Evolutionary conservation across 2,329 filamentous ascomycete genomes (phyloP).

Genomic region (Aquanectria penicillioides): DNA sequence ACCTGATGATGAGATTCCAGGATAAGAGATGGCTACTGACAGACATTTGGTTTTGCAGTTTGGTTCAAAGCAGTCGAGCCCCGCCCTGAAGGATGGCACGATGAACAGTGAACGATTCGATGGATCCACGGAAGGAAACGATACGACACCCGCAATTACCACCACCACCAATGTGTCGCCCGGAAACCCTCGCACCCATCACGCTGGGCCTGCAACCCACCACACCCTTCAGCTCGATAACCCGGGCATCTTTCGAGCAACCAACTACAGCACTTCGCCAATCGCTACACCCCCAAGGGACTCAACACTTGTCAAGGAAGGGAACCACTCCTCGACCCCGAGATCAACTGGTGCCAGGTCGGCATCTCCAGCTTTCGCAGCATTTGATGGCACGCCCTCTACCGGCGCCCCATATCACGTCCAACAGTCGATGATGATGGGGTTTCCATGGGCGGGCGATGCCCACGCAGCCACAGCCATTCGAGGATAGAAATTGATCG

Average conservation of each 20-base stretch:
- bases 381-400: slow-evolving; percentile 58
- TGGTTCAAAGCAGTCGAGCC: slow-evolving; percentile 67
- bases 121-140: too few species aligned
- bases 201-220: slow-evolving; percentile 53
- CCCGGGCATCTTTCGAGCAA: slow-evolving; percentile 25
- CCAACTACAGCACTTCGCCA: slow-evolving; percentile 30
- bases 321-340: slow-evolving; percentile 41
- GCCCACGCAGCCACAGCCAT: slow-evolving; percentile 62
- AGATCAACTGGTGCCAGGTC: slow-evolving; percentile 51
- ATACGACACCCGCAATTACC: too few species aligned
- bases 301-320: slow-evolving; percentile 33
- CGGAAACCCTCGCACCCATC: slow-evolving; percentile 35
- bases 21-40: slow-evolving; percentile 52
- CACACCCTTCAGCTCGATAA: slow-evolving; percentile 49
- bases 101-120: slow-evolving; percentile 53
- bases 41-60: slow-evolving; percentile 57
- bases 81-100: slow-evolving; percentile 60
- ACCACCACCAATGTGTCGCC: slow-evolving; percentile 14
- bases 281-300: slow-evolving; percentile 39
- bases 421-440: slow-evolving; percentile 53
- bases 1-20: slow-evolving; percentile 28
- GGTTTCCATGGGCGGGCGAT: slow-evolving; percentile 60
- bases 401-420: slow-evolving; percentile 51
- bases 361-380: slow-evolving; percentile 57
- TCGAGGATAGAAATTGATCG: slow-evolving; percentile 46